Conservation (phyloP, 169 alveolate species). For the Plasmodium sp. region DNA sequence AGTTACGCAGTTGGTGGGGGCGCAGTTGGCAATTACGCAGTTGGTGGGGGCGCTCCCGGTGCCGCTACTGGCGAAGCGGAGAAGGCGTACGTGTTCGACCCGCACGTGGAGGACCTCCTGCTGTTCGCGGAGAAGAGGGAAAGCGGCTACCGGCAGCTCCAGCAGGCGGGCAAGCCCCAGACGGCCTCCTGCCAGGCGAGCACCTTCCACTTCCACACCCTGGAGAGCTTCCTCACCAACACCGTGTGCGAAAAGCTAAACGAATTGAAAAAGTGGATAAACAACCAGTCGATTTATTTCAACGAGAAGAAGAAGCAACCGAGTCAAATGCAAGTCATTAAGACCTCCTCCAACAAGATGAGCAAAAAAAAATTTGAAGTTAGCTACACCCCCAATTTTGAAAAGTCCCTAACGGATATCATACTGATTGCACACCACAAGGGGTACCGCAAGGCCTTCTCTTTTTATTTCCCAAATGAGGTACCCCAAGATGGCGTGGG, state of each 20-base stretch:
- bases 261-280: slow-evolving; percentile 35
- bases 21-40: not conserved
- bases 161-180: not conserved
- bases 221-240: not conserved
- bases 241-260: slow-evolving; percentile 32
- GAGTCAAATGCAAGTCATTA: slow-evolving; percentile 1
- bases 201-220: slow-evolving; percentile 9
- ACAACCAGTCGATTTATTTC: not conserved
- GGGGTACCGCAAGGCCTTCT: not conserved
- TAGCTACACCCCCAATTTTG: slow-evolving; percentile 15
- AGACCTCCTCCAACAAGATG: not conserved
- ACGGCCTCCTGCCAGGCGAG: not conserved
- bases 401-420: slow-evolving; percentile 16
- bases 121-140: slow-evolving; percentile 34
- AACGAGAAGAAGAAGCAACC: not conserved
- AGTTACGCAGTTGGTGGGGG: not conserved
- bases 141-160: not conserved
- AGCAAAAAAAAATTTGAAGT: not conserved
- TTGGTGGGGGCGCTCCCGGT: no score
- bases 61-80: not conserved
- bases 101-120: slow-evolving; percentile 40
- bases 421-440: slow-evolving; percentile 35
- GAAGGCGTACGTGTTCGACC: slow-evolving; percentile 23
- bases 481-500: not conserved
- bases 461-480: slow-evolving; percentile 9